Base-by-base conservation (phyloP, 768 basidiomycete species). In the Boletus sensibilis region DNA sequence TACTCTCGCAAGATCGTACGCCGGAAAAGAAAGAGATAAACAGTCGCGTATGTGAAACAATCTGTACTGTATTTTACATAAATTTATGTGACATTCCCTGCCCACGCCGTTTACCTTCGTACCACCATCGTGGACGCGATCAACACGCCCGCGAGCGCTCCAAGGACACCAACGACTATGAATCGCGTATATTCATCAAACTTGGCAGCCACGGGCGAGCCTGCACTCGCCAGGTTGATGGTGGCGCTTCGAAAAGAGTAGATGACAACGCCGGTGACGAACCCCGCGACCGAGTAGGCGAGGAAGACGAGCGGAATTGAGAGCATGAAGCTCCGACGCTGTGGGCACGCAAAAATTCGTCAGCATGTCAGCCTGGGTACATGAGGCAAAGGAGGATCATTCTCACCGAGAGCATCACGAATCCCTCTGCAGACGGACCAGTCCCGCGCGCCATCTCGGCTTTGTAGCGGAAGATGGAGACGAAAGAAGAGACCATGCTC, bases 261-360 rank as follows among this genome's bases (percentile, higher is more conserved):
- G 25, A 90, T 56, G 0, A 83, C 79, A 27, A 90, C 76, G 0
- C 81, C 88, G 0, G 81, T 76, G 37, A 90, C 72, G 72, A 92
- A 88, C 1, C 81, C 86, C 2, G 84, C 77, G 58, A 90, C 78
- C 2, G 87, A 82, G 68, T 90, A 92, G 0, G 83, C 81, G 34
- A 91, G 73, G 60, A 90, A 85, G 27, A 90, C 87, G 21, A 89
- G 74, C 1, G 90, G 90, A 13, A 91, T 78, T 1, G 90, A 88
- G 56, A 88, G 75, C 37, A 88, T 71, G 25, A 91, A 73, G 55
- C 82, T 84, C 23, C 70, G 72, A 21, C 85, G 79, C 64, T 79
- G 67, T 31, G 2, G 4, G 16, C 1, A 5, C 16, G 8, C 9
- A n/a, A 13, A 23, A 7, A 29, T 4, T 14, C 18, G 21, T 52